Evolutionary conservation across 345 rosid genomes (phyloP).

Genomic region (Hibiscus mutabilis): DNA sequence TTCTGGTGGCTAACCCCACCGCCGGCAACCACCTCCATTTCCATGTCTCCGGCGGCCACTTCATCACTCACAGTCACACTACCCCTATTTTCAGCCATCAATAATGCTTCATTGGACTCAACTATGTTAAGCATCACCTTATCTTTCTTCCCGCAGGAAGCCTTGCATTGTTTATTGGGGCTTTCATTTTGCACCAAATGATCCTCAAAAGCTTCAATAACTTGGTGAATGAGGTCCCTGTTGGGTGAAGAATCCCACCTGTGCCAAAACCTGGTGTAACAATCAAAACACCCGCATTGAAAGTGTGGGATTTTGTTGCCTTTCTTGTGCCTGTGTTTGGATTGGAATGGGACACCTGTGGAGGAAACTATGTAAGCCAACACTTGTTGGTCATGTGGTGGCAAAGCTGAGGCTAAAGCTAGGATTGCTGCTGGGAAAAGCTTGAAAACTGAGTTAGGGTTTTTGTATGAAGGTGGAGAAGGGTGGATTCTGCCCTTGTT

Average conservation of each 20-base stretch:
- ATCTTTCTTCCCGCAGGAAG: not conserved
- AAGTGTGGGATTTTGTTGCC: conserved; percentile 26
- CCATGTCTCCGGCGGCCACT: not conserved
- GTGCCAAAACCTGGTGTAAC: conserved; percentile 74
- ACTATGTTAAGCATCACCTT: not conserved
- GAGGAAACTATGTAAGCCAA: conserved; percentile 19
- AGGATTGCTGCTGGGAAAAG: conserved; percentile 23
- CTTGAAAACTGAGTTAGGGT: conserved; percentile 24
- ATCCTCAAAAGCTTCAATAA: conserved; percentile 67
- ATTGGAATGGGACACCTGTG: not conserved
- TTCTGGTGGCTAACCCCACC: conserved; percentile 5
- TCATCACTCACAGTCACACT: not conserved
- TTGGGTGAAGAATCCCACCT: conserved; percentile 79
- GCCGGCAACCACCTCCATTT: conserved; percentile 13
- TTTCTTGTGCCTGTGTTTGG: conserved; percentile 12
- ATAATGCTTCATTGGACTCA: too few species aligned
- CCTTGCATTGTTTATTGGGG: conserved; percentile 4
- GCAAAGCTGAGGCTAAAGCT: conserved; percentile 22
- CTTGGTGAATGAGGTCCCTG: conserved; percentile 64
- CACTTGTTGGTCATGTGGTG: conserved; percentile 27
- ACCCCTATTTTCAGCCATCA: not conserved
- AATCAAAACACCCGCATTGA: conserved; percentile 62
- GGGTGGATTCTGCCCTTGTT: conserved; percentile 18
- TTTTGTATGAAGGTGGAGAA: conserved; percentile 12
- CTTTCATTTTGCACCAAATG: conserved; percentile 20